Evolutionary conservation across 2,329 filamentous ascomycete genomes (phyloP).

Genomic region (Apiospora pterosperma): DNA sequence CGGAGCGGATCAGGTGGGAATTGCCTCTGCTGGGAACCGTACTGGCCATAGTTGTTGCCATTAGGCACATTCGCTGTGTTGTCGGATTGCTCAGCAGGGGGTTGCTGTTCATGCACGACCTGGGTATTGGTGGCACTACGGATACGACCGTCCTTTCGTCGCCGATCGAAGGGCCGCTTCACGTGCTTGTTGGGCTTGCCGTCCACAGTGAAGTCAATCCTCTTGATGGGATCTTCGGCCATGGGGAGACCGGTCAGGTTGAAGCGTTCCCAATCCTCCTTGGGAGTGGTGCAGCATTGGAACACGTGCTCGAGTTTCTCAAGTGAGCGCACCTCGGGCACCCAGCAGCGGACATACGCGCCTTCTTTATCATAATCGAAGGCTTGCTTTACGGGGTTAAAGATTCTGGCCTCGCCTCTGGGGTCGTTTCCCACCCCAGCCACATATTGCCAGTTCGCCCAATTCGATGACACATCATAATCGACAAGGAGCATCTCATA

Average conservation of each 20-base stretch:
- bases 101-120: slow-evolving; percentile 5
- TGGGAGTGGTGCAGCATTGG: slow-evolving; percentile 64
- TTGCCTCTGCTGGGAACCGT: not conserved
- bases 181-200: slow-evolving; percentile 37
- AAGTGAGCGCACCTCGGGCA: slow-evolving; percentile 61
- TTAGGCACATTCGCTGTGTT: not conserved
- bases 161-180: slow-evolving; percentile 29
- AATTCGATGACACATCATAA: slow-evolving; percentile 74
- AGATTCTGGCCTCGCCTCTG: slow-evolving; percentile 65
- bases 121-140: slow-evolving; percentile 16
- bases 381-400: slow-evolving; percentile 79
- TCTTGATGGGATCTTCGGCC: slow-evolving; percentile 64
- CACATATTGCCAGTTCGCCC: slow-evolving; percentile 82
- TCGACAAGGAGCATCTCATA: slow-evolving; percentile 74
- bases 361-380: slow-evolving; percentile 72
- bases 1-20: slow-evolving; percentile 5
- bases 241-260: slow-evolving; percentile 58
- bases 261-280: slow-evolving; percentile 53
- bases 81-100: not conserved
- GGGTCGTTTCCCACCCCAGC: slow-evolving; percentile 79
- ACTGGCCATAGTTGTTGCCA: not conserved
- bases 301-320: slow-evolving; percentile 57
- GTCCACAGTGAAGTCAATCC: slow-evolving; percentile 61
- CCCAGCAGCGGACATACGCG: slow-evolving; percentile 69
- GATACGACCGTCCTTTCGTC: slow-evolving; percentile 21